Evolutionary conservation across 2,329 filamentous ascomycete genomes (phyloP), one percentile per base, ranked within the genome.

Genomic region (Fusarium paranaense): DNA sequence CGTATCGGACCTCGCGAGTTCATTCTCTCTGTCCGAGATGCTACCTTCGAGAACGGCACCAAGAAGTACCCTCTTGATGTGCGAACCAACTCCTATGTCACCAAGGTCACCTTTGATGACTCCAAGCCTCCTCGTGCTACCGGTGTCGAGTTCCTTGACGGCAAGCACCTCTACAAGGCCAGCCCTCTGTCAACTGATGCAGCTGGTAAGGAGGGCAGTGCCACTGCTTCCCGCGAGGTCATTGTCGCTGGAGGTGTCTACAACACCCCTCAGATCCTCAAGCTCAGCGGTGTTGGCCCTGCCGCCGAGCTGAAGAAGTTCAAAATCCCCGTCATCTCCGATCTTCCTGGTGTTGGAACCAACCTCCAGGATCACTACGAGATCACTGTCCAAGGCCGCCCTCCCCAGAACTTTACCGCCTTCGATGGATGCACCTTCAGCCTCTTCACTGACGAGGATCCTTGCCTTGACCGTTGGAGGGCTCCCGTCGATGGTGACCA

Each of bases 361-460:
- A 90, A 91, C 79, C 82, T 92, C 6, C 85, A 90, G 78, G 89
- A 92, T 73, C 87, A 88, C 58, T 87, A 87, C 72, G 87, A 76
- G 42, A 73, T 73, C 32, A 67, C 77, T 7, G 80, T 87, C 27
- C 79, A 82, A 22, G 80, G 79, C 20, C 75, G 74, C 20, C 20
- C 64, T 2, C 37, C 72, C 3, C 52, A 71, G 10, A 74, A 82
- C 72, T 82, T 81, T 22, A 70, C 76, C 1, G 58, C 76, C 0
- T 79, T 78, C 10, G 74, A 79, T 0, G 78, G 79, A 16, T 84
- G 80, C 67, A 84, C 78, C 0, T 83, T 81, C 35, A 75, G 73
- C 52, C 75, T 76, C 1, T 64, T 75, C 56, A 79, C 78, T 3
- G 72, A 78, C 2, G 67, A 71, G 25, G 84, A 86, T 42, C 80